phyloP scores from a whole-genome alignment of 75 land plant genomes.

The Adiantum capillusveneris region DNA sequence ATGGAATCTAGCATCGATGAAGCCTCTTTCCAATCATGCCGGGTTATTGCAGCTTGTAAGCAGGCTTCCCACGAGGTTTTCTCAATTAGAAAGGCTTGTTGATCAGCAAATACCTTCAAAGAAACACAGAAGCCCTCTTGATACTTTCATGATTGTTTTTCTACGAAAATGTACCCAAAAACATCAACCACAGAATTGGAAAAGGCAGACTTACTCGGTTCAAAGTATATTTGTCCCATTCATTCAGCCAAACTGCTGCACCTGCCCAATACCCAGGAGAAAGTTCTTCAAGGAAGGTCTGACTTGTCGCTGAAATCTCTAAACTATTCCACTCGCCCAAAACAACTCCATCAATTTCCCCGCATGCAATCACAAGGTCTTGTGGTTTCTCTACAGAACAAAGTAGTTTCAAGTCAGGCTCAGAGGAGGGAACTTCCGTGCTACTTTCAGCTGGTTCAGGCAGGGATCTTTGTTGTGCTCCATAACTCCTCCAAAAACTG shows the following conservation, averaged over 20 bases:
- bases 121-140: no score
- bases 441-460: constrained; percentile 13
- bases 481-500: constrained; percentile 72
- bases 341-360: constrained; percentile 91
- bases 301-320: constrained; percentile 14
- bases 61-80: constrained; percentile 75
- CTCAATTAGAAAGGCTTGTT: constrained; percentile 43
- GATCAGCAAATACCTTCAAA: constrained; percentile 84
- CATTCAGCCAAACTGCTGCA: constrained; percentile 82
- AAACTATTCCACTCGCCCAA: constrained; percentile 66
- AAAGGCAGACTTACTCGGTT: constrained; percentile 64
- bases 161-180: no score
- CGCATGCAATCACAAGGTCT: constrained; percentile 48
- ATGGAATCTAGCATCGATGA: constrained; percentile 55
- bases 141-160: no score
- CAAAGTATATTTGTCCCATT: constrained; percentile 68
- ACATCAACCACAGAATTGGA: no score
- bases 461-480: constrained; percentile 18
- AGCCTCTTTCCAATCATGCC: constrained; percentile 62
- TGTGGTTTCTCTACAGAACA: constrained; percentile 16
- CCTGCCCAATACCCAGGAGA: constrained; percentile 69
- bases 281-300: constrained; percentile 22
- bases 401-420: constrained; percentile 14
- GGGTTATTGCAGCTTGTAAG: constrained; percentile 60
- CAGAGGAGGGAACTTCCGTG: constrained; percentile 10